A percentile compares a stretch with the other conserved stretches of the same genome.
Conservation (phyloP, 768 basidiomycete genomes). For the Tulasnella sp. region DNA sequence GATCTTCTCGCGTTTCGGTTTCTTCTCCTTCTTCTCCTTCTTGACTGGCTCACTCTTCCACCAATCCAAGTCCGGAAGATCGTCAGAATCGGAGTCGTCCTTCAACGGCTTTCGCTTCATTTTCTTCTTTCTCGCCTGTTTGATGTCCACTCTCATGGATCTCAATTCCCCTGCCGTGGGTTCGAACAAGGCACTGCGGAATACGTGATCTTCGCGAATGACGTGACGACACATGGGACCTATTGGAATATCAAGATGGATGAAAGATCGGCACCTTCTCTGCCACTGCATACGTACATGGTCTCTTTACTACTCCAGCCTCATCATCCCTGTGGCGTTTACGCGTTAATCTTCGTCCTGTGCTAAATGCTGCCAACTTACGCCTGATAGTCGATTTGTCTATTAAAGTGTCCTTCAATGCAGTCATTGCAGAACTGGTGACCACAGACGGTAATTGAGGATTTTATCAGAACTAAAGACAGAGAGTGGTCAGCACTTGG, state of each 20-base stretch:
- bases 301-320: neutral
- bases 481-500: neutral
- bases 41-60: too few relatives aligned
- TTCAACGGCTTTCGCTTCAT: neutral
- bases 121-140: conserved; percentile 1
- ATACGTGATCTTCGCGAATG: neutral
- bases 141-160: neutral
- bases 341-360: neutral
- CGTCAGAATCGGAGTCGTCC: neutral
- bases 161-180: neutral
- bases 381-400: conserved; percentile 6
- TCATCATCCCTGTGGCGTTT: neutral
- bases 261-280: neutral
- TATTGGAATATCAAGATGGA: neutral
- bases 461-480: conserved; percentile 14
- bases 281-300: neutral
- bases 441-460: conserved; percentile 20
- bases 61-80: too few relatives aligned
- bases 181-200: conserved; percentile 10
- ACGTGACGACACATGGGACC: conserved; percentile 17
- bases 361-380: neutral
- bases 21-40: too few relatives aligned
- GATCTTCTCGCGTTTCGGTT: too few relatives aligned
- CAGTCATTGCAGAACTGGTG: conserved; percentile 23
- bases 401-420: conserved; percentile 4